A percentile compares a stretch with the other conserved stretches of the same genome.
These are phyloP conservation scores for Linaria vulgaris DNA, from an alignment of 257 asterid genomes.

Conservation along the genomic window DNA sequence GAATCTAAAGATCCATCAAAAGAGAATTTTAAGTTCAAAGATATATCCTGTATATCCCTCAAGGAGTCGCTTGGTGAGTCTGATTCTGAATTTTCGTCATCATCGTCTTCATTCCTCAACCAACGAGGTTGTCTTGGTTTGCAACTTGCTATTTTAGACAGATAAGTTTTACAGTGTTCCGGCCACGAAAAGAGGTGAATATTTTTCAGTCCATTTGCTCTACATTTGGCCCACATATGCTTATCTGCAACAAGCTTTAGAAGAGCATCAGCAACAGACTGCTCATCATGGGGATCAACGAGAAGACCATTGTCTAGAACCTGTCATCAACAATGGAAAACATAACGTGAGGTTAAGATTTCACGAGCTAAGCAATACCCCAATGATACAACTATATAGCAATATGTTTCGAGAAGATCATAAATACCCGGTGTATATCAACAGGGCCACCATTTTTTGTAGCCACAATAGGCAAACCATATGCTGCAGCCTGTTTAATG, in stretches of 20 bases:
- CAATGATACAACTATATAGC: slow-evolving; percentile 7
- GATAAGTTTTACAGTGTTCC: slow-evolving; percentile 91
- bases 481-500: slow-evolving; percentile 57
- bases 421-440: slow-evolving; percentile 55
- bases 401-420: slow-evolving; percentile 3
- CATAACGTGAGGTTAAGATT: slow-evolving; percentile 32
- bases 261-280: slow-evolving; percentile 90
- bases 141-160: slow-evolving; percentile 84
- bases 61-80: slow-evolving; percentile 98
- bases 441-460: slow-evolving; percentile 77
- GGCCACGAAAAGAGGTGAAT: slow-evolving; percentile 98
- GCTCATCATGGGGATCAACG: slow-evolving; percentile 90
- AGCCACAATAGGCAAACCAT: slow-evolving; percentile 69
- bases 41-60: slow-evolving; percentile 91
- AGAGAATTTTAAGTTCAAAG: slow-evolving; percentile 90
- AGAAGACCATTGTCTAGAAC: slow-evolving; percentile 96
- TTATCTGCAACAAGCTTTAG: slow-evolving; percentile 92
- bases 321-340: slow-evolving; percentile 61
- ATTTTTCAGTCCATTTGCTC: slow-evolving; percentile 91
- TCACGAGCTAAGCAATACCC: slow-evolving; percentile 20
- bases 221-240: slow-evolving; percentile 95
- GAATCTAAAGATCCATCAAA: slow-evolving; percentile 67
- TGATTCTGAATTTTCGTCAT: slow-evolving; percentile 86
- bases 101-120: slow-evolving; percentile 66
- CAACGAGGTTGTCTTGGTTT: slow-evolving; percentile 99